Percentiles rank a stretch among this genome's conserved stretches.
Conservation (phyloP, 1,284 basidiomycete species). For the Pseudozyma tsukubaensis region DNA sequence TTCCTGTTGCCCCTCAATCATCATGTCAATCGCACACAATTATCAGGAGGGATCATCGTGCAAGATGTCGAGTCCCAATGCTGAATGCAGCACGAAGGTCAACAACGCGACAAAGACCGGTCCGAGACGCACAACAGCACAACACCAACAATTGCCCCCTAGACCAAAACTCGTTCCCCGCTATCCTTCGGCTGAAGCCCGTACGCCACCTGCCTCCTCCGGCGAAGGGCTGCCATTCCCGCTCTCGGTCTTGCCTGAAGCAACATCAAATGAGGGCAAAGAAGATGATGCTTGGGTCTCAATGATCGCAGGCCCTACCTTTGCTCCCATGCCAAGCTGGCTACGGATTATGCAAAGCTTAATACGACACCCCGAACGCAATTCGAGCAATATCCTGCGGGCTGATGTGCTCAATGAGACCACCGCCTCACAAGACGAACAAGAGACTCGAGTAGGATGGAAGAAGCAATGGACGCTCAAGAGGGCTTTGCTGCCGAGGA, state of each 20-base stretch:
- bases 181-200: conserved; percentile 28
- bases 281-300: conserved; percentile 17
- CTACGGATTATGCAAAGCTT: conserved; percentile 53
- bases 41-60: background rate
- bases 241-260: conserved; percentile 5
- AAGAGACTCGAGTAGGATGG: conserved; percentile 8
- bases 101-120: background rate
- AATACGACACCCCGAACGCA: conserved; percentile 63
- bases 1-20: background rate
- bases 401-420: conserved; percentile 55
- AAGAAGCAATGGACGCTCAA: conserved; percentile 33
- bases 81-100: conserved; percentile 7
- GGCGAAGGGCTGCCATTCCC: conserved; percentile 5
- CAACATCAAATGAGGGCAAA: background rate
- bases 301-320: conserved; percentile 43
- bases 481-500: conserved; percentile 40
- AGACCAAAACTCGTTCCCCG: conserved; percentile 31
- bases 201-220: background rate
- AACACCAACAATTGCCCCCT: conserved; percentile 40
- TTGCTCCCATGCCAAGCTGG: conserved; percentile 48
- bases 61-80: conserved; percentile 25
- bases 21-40: background rate
- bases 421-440: background rate
- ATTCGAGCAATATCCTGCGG: conserved; percentile 59
- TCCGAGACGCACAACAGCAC: conserved; percentile 16